Evolutionary conservation across 2,329 filamentous ascomycete species (phyloP).

Genomic region (Emydomyces testavorans): DNA sequence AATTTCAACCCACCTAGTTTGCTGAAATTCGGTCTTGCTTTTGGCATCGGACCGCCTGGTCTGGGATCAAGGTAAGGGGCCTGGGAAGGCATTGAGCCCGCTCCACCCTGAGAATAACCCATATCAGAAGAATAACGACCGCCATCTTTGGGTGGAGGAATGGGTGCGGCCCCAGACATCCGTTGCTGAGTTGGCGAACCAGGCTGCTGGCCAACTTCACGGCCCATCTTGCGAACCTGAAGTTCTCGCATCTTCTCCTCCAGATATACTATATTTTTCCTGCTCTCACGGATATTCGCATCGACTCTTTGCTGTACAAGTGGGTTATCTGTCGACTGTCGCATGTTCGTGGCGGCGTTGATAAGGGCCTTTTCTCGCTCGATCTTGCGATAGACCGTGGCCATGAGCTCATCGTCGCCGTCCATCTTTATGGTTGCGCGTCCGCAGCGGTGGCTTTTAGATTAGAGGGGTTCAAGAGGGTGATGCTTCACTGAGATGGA

Average conservation of each 20-base stretch:
- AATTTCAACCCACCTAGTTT: constrained; percentile 65
- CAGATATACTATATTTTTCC: constrained; percentile 88
- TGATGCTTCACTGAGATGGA: background rate
- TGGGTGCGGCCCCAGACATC: constrained; percentile 37
- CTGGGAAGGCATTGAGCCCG: constrained; percentile 67
- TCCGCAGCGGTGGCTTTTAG: background rate
- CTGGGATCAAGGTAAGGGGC: constrained; percentile 67
- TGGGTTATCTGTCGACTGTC: constrained; percentile 88
- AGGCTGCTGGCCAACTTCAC: constrained; percentile 27
- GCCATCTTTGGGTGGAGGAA: constrained; percentile 65
- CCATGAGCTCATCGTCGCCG: constrained; percentile 52
- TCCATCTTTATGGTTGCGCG: constrained; percentile 36
- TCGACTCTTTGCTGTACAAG: constrained; percentile 82
- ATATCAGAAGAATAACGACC: constrained; percentile 44
- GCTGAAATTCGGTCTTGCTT: constrained; percentile 78
- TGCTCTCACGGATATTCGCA: constrained; percentile 84
- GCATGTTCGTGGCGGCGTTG: constrained; percentile 87
- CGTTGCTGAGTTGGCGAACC: constrained; percentile 38
- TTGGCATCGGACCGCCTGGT: constrained; percentile 56
- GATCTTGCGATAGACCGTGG: constrained; percentile 90
- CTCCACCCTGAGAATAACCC: constrained; percentile 49
- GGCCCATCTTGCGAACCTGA: constrained; percentile 64
- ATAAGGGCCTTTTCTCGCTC: constrained; percentile 93
- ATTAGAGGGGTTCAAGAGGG: background rate
- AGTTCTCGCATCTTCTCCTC: constrained; percentile 84